A percentile compares a stretch with the other conserved stretches of the same genome.
phyloP scores from a whole-genome alignment of 1,284 basidiomycete species.

The Ganoderma lucidum region DNA sequence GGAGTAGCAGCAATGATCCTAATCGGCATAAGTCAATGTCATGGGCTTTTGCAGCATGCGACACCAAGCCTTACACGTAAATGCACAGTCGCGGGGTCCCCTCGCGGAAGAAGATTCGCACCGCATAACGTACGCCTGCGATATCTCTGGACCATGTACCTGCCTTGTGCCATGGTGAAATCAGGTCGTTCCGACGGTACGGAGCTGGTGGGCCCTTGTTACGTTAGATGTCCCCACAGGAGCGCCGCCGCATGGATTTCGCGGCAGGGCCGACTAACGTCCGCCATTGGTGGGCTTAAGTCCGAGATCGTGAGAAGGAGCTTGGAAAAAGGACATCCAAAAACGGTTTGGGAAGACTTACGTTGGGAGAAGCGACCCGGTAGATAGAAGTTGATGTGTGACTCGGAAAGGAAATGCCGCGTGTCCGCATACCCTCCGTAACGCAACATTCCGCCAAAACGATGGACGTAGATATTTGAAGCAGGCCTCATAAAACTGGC shows the following conservation, averaged over 20 bases:
- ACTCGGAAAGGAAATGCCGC: neutral
- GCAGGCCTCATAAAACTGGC: neutral
- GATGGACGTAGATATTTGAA: neutral
- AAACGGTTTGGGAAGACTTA: neutral
- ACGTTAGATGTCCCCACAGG: conserved; percentile 12
- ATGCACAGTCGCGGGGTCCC: neutral
- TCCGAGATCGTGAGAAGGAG: conserved; percentile 6
- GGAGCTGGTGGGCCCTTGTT: conserved; percentile 3
- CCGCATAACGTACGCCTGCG: neutral
- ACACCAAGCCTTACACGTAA: conserved; percentile 9
- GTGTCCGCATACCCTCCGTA: conserved; percentile 1
- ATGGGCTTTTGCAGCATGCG: conserved; percentile 5
- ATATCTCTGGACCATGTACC: neutral
- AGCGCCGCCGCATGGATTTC: conserved; percentile 3
- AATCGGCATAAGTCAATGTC: conserved; percentile 5
- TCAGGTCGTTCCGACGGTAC: conserved; percentile 2
- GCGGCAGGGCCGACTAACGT: neutral
- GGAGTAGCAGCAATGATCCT: neutral
- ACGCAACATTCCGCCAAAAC: neutral
- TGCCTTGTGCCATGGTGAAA: neutral
- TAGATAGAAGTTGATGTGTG: conserved; percentile 11
- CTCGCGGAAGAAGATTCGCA: conserved; percentile 7
- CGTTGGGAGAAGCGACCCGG: conserved; percentile 4
- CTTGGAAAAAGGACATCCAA: neutral
- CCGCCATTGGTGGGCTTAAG: conserved; percentile 7